Evolutionary conservation across 805 yeast genomes (phyloP), one percentile per base, ranked within the genome.

Genomic region (Ogataea philodendri): DNA sequence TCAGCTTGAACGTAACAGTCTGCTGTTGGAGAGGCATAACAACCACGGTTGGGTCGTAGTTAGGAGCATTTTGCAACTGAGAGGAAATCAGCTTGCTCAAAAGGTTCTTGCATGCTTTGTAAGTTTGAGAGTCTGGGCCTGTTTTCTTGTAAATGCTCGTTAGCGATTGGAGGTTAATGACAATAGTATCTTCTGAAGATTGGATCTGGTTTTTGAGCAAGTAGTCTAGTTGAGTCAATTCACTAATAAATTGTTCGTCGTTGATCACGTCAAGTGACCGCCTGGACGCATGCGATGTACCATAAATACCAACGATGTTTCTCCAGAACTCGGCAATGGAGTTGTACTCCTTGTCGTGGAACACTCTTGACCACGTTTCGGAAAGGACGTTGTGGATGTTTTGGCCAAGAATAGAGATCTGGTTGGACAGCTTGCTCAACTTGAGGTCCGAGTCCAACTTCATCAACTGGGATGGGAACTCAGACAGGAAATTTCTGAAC

Each of bases 221-320:
- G 44, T 63, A 70, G 14, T 66, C 61, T 45, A 73, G 56, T 51
- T 74, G 78, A 25, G 70, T 58, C 37, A 74, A 47, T 48, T 74
- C 79, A 37, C 59, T 65, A 40, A 72, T 68, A 54, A 66, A 74
- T n/a, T 57, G 46, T 44, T 67, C 65, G 46, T 73, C 77, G 49
- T 63, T 67, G 37, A 72, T 63, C 26, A 60, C 49, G 30, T 55
- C 30, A 40, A 61, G 35, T 5, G 52, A 53, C 45, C 59, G 49
- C 48, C 40, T 52, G 32, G 38, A 44, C 21, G 48, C 16, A 15
- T 44, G 33, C 15, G 46, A 33, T 5, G 39, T 30, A 10, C 33
- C 38, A 36, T 48, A 46, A 5, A 47, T 34, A 15, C 33, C 41
- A 38, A 59, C 57, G 41, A 69, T 51, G 5, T 42, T 39, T 10